Conservation (phyloP, 208 protist species). For the Zelonia costaricensis region DNA sequence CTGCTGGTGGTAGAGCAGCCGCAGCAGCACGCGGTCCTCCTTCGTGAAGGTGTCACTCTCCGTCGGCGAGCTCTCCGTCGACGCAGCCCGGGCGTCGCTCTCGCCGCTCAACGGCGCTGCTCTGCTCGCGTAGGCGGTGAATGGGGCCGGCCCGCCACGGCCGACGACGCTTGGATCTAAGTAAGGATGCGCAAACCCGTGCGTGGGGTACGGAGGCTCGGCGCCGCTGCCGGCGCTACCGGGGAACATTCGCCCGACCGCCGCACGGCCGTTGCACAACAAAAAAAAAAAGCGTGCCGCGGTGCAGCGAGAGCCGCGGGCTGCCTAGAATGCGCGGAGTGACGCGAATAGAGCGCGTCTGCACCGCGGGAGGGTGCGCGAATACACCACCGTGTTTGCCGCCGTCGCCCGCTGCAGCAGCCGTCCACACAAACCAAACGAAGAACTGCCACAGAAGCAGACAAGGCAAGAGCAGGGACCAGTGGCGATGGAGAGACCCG, state of each 20-base stretch:
- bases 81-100: background rate
- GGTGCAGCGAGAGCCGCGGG: too few relatives aligned
- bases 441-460: too few relatives aligned
- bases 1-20: constrained; percentile 83
- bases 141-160: background rate
- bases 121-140: constrained; percentile 4
- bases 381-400: too few relatives aligned
- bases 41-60: constrained; percentile 40
- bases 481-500: too few relatives aligned
- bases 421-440: too few relatives aligned
- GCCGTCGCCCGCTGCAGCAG: too few relatives aligned
- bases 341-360: too few relatives aligned
- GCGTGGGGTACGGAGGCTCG: constrained; percentile 3
- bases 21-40: constrained; percentile 77
- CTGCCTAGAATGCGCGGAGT: too few relatives aligned
- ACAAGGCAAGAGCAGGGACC: too few relatives aligned
- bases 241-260: constrained; percentile 6
- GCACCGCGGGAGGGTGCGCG: too few relatives aligned
- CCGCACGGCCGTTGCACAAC: background rate
- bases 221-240: constrained; percentile 1
- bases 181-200: constrained; percentile 10
- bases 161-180: constrained; percentile 10
- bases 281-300: background rate
- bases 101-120: background rate
- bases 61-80: background rate